Conservation (phyloP, 306 rosid species). For the Citrullus mucosospermus region DNA sequence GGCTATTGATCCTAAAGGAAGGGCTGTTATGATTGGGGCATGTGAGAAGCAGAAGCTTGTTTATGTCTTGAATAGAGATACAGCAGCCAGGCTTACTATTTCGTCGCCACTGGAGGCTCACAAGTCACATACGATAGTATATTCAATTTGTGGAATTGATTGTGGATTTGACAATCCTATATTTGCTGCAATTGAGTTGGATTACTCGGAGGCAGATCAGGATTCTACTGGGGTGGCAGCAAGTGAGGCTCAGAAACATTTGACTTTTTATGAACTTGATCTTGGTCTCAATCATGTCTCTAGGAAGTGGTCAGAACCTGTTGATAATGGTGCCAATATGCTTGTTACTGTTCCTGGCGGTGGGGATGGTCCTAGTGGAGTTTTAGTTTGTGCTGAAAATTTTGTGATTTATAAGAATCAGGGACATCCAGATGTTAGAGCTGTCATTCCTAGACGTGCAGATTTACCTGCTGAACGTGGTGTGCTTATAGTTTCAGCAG, state of each 20-base stretch:
- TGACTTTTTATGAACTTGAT: constrained; percentile 89
- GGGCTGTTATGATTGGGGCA: constrained; percentile 95
- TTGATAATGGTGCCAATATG: constrained; percentile 86
- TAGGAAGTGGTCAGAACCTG: constrained; percentile 91
- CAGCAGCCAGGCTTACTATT: constrained; percentile 84
- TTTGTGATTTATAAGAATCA: constrained; percentile 93
- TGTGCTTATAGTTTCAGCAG: constrained; percentile 86
- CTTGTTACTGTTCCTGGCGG: constrained; percentile 98
- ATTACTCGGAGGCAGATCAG: constrained; percentile 78
- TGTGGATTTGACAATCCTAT: constrained; percentile 96
- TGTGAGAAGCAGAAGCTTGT: constrained; percentile 94
- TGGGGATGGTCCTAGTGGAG: constrained; percentile 94
- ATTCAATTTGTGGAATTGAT: constrained; percentile 83
- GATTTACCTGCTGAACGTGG: constrained; percentile 90
- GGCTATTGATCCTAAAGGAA: constrained; percentile 85
- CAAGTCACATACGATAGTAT: constrained; percentile 75
- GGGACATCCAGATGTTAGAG: constrained; percentile 79
- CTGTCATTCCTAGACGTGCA: constrained; percentile 75
- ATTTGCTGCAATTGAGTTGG: constrained; percentile 85
- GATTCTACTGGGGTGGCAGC: constrained; percentile 81
- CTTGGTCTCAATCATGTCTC: constrained; percentile 90
- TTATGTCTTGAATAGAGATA: constrained; percentile 81
- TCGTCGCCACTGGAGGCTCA: constrained; percentile 93
- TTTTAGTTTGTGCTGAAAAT: constrained; percentile 88
- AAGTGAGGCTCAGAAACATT: constrained; percentile 64